Evolutionary conservation across 2,329 filamentous ascomycete genomes (phyloP).

Genomic region (Talaromyces sp.): DNA sequence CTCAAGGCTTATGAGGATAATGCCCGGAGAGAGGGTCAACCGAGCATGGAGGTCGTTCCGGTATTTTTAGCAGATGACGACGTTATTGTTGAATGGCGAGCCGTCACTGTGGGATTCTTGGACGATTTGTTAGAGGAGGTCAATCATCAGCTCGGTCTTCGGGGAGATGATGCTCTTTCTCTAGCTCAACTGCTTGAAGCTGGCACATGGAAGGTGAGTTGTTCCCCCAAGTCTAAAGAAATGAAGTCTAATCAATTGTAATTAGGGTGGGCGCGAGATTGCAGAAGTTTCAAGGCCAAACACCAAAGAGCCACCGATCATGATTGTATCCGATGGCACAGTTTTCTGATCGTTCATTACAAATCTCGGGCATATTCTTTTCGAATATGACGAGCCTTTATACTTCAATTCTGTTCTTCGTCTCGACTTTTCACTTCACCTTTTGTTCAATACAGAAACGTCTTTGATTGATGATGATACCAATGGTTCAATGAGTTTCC

Average conservation of each 20-base stretch:
- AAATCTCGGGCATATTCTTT: background rate
- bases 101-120: slow-evolving; percentile 69
- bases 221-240: background rate
- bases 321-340: slow-evolving; percentile 93
- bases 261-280: slow-evolving; percentile 83
- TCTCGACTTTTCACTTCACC: background rate
- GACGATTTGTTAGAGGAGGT: slow-evolving; percentile 69
- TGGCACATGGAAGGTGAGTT: slow-evolving; percentile 90
- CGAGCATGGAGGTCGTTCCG: slow-evolving; percentile 69
- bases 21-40: slow-evolving; percentile 67
- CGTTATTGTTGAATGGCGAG: slow-evolving; percentile 76
- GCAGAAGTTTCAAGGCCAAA: slow-evolving; percentile 94
- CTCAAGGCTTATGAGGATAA: slow-evolving; percentile 67
- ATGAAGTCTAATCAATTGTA: background rate
- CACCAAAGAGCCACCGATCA: slow-evolving; percentile 92
- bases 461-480: slow-evolving; percentile 13
- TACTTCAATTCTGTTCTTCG: background rate
- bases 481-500: slow-evolving; percentile 11
- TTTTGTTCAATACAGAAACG: background rate
- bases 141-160: slow-evolving; percentile 64
- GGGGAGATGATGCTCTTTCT: slow-evolving; percentile 66
- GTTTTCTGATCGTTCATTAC: slow-evolving; percentile 64
- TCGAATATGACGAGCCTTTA: background rate
- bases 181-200: slow-evolving; percentile 90
- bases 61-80: slow-evolving; percentile 71